Base-by-base conservation (phyloP, 306 rosid genomes). In the Sechiopsis laciniata region DNA sequence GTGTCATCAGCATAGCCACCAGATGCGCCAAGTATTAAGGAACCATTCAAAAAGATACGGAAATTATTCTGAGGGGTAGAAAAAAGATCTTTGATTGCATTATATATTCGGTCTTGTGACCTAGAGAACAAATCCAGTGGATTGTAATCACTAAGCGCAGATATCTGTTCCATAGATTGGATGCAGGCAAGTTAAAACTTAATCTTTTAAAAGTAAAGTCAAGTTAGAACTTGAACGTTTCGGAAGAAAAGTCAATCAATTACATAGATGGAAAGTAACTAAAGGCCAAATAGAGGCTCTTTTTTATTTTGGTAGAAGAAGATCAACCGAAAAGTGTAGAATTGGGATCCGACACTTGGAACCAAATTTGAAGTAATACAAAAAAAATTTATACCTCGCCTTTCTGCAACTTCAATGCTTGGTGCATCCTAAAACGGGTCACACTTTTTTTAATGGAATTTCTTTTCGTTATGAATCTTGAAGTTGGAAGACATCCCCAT, bases 381-480 rank as follows among this genome's bases (percentile, higher is more conserved):
- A 24, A 22, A 71, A 32, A 24, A 35, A 16, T 16, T 45, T 10
- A 65, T 65, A 45, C 99, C 97, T 88, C 90, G 84, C 85, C 95
- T 71, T 82, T 85, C 77, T 84, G 87, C 85, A 89, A 83, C 86
- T 94, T 94, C 82, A 91, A 81, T 80, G 87, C 83, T 81, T 94
- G 99, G 82, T 91, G 99, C 99, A 94, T 91, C 87, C 81, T 85
- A 78, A 88, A 91, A 74, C 97, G 96, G 74, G 92, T 75, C 76
- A 88, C 79, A 55, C 61, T 83, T 81, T 53, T 88, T 79, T 95
- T 95, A 52, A 86, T 65, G 66, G 80, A 77, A 79, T 89, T 89
- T 78, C 56, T 84, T 79, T 95, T 91, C 24, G 81, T 87, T 75
- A 95, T 88, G 80, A 86, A 89, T 75, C 81, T 83, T 79, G 99